Evolutionary conservation across 257 asterid genomes (phyloP).

Genomic region (Coffea eugenioides): DNA sequence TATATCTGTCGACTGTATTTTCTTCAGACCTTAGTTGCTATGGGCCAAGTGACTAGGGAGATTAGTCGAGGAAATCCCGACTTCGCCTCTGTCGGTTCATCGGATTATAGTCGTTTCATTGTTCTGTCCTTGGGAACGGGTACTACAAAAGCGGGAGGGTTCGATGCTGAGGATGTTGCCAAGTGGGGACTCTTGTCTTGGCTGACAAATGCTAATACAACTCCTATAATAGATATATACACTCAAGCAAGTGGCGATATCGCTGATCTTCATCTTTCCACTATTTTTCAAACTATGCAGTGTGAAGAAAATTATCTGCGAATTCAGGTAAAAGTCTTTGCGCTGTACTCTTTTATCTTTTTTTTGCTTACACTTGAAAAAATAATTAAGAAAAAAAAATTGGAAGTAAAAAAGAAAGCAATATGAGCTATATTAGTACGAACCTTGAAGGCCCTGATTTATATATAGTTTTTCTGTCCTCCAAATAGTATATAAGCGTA

Average conservation of each 20-base stretch:
- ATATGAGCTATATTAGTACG: no score
- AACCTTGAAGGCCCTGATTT: no score
- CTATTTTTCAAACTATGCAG: conserved; percentile 33
- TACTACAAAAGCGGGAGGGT: background rate
- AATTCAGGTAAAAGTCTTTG: background rate
- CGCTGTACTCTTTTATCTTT: background rate
- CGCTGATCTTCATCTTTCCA: conserved; percentile 38
- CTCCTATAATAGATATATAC: conserved; percentile 36
- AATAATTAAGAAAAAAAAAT: no score
- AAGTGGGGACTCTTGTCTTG: conserved; percentile 24
- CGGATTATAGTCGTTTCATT: conserved; percentile 30
- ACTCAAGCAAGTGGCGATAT: conserved; percentile 40
- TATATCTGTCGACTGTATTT: background rate
- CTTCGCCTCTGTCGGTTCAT: conserved; percentile 24
- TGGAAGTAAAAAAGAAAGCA: no score
- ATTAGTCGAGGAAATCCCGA: conserved; percentile 22
- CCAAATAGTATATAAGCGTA: no score
- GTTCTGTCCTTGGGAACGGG: conserved; percentile 8
- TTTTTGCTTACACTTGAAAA: background rate
- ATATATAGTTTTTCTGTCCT: no score
- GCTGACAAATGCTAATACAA: conserved; percentile 26
- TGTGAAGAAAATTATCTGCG: conserved; percentile 4
- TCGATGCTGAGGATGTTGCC: conserved; percentile 4
- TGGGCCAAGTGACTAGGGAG: conserved; percentile 32
- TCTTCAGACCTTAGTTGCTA: conserved; percentile 44